Conservation (phyloP, 352 stramenopile genomes). For the Globisporangium polare region DNA sequence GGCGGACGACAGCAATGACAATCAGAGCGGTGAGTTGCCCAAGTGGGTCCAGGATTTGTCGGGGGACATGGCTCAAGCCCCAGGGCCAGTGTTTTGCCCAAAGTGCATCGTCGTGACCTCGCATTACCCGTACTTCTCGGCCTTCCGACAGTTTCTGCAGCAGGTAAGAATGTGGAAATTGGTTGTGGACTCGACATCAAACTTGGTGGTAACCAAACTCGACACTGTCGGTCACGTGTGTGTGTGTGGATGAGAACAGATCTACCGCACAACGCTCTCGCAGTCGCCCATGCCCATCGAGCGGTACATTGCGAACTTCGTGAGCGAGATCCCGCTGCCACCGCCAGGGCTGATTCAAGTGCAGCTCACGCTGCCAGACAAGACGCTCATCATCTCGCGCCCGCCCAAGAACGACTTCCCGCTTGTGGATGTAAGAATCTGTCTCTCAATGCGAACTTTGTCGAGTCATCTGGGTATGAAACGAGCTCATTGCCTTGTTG, state of each 20-base stretch:
- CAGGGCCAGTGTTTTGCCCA: slow-evolving; percentile 83
- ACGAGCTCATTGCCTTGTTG: too few relatives aligned
- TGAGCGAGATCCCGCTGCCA: slow-evolving; percentile 93
- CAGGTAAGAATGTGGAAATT: slow-evolving; percentile 56
- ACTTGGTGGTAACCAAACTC: not conserved
- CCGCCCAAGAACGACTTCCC: slow-evolving; percentile 91
- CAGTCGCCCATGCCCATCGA: slow-evolving; percentile 94
- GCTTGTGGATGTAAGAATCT: slow-evolving; percentile 73
- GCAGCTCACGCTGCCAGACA: slow-evolving; percentile 81
- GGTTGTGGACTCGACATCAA: too few relatives aligned
- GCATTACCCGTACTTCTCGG: slow-evolving; percentile 95
- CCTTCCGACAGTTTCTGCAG: slow-evolving; percentile 94
- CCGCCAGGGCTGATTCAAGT: slow-evolving; percentile 91
- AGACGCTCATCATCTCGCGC: slow-evolving; percentile 81
- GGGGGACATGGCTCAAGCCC: slow-evolving; percentile 31
- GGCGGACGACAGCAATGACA: slow-evolving; percentile 38
- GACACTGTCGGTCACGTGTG: not conserved
- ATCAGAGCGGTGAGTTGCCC: slow-evolving; percentile 46
- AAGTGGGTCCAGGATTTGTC: slow-evolving; percentile 76
- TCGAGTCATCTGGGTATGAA: not conserved
- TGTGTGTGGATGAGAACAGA: slow-evolving; percentile 31
- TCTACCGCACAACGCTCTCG: slow-evolving; percentile 78
- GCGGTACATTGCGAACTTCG: slow-evolving; percentile 96
- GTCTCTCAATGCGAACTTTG: not conserved
- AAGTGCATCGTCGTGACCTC: slow-evolving; percentile 93